A percentile compares a stretch with the other conserved stretches of the same genome.
Conservation (phyloP, 495 filamentous ascomycete genomes). For the Mytilinidion resinicola region DNA sequence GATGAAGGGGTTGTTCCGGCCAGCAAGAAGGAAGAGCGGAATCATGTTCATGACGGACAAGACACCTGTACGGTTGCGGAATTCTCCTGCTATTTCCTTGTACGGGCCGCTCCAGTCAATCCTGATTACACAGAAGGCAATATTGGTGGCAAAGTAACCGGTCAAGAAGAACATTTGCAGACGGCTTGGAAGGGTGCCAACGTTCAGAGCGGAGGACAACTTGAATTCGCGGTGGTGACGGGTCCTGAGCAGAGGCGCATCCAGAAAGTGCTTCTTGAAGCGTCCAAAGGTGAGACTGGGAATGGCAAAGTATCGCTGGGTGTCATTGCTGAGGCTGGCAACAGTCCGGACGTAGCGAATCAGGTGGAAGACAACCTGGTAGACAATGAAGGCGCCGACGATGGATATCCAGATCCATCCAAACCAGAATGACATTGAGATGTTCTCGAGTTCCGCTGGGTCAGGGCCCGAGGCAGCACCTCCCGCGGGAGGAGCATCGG, state of each 20-base stretch:
- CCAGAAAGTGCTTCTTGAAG: slow-evolving; percentile 73
- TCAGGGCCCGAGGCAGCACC: slow-evolving; percentile 6
- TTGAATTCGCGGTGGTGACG: slow-evolving; percentile 84
- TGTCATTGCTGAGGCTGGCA: slow-evolving; percentile 32
- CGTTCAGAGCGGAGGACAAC: slow-evolving; percentile 67
- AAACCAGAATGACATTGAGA: slow-evolving; percentile 20
- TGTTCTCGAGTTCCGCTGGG: slow-evolving; percentile 21
- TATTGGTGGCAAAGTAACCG: slow-evolving; percentile 57
- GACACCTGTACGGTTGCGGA: slow-evolving; percentile 69
- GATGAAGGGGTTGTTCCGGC: slow-evolving; percentile 66
- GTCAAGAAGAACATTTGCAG: slow-evolving; percentile 69
- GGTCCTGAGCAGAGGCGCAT: slow-evolving; percentile 73
- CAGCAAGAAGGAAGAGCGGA: slow-evolving; percentile 60
- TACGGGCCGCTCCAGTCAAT: slow-evolving; percentile 50
- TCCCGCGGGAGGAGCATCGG: background rate
- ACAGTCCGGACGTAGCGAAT: slow-evolving; percentile 30
- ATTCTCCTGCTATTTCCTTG: slow-evolving; percentile 47
- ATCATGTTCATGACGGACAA: slow-evolving; percentile 76
- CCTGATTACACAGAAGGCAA: slow-evolving; percentile 53
- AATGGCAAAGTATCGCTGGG: slow-evolving; percentile 39
- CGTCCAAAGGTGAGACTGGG: slow-evolving; percentile 35
- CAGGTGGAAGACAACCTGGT: slow-evolving; percentile 26
- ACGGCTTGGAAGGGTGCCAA: slow-evolving; percentile 80
- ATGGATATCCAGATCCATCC: slow-evolving; percentile 28
- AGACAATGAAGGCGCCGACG: slow-evolving; percentile 19